A percentile compares a stretch with the other conserved stretches of the same genome.
phyloP scores from a whole-genome alignment of 805 yeast genomes.

The Vanderwaltozyma polyspora region DNA sequence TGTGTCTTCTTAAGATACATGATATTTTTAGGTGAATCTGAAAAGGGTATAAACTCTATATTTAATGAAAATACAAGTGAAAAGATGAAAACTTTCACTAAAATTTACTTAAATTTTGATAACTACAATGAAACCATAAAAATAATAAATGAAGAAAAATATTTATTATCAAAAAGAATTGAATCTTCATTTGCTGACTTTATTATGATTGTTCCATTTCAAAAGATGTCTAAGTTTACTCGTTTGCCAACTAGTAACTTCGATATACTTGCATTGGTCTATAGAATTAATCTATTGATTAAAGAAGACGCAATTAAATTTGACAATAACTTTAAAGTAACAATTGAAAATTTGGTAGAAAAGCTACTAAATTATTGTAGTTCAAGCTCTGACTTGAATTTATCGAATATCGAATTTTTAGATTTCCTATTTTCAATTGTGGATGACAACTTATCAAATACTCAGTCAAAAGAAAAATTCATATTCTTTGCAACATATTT shows the following conservation, averaged over 20 bases:
- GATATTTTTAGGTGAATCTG: constrained; percentile 50
- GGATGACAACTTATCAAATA: neutral
- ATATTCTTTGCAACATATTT: neutral
- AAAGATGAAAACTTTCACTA: neutral
- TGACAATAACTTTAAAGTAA: constrained; percentile 13
- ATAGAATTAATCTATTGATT: constrained; percentile 29
- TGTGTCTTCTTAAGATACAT: constrained; percentile 36
- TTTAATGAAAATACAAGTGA: constrained; percentile 4
- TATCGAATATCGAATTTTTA: neutral
- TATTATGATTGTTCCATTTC: constrained; percentile 24
- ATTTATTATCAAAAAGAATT: constrained; percentile 8
- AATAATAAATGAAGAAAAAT: constrained; percentile 5
- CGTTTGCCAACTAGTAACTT: constrained; percentile 35
- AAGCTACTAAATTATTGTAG: constrained; percentile 34
- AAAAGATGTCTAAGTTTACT: constrained; percentile 17
- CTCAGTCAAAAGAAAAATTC: neutral
- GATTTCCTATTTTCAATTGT: neutral
- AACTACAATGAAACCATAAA: constrained; percentile 3
- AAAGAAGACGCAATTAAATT: constrained; percentile 14
- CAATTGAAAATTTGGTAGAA: constrained; percentile 31
- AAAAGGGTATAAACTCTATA: constrained; percentile 8
- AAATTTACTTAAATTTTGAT: constrained; percentile 13
- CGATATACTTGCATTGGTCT: constrained; percentile 38
- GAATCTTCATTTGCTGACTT: constrained; percentile 28
- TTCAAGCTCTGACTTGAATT: constrained; percentile 3